Evolutionary conservation across 495 filamentous ascomycete genomes (phyloP), one percentile per base, ranked within the genome.

Genomic region (Beverwykella pulmonaria): DNA sequence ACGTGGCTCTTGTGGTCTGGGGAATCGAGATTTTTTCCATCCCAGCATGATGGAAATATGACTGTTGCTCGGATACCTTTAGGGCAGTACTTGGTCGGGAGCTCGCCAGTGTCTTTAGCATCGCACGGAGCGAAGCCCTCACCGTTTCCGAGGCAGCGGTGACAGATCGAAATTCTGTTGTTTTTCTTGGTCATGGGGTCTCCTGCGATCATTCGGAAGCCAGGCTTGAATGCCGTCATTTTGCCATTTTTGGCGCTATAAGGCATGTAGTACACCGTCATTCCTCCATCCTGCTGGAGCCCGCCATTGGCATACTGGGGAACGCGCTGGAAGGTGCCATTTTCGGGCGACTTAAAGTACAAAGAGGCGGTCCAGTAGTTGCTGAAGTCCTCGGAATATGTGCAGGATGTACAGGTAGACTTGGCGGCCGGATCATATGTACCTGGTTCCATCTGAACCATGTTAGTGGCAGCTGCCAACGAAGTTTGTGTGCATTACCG

Each of bases 321-420:
- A 47, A 82, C 80, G 20, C 80, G 73, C 66, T 79, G 81, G 68
- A 76, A 82, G 48, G 74, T 79, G 2, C 80, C 80, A 63, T 82
- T 82, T 7, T 63, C 58, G 26, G 75, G 76, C 0, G 79, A 78
- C 66, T 77, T 77, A 75, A 82, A 83, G 75, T 82, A 83, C 50
- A 83, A 69, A 72, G 77, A 78, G 47, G 81, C 81, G 0, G 81
- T 82, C 81, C 81, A 83, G 77, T 83, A 83, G 76, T 82, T 82
- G 22, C 47, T 57, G 60, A 69, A 69, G 60, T 69, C 62, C 25
- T 65, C 62, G 20, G 34, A 25, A 27, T 66, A 70, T 12, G 68
- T 70, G 68, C 68, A 70, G 25, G 68, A 59, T 10, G 68, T 70
- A 57, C 68, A 70, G 15, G 68, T 70, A 12, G 62, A 61, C 29